These are phyloP conservation scores for Talaromyces islandicus DNA, from an alignment of 2,329 filamentous ascomycete genomes.

Conservation along the genomic window DNA sequence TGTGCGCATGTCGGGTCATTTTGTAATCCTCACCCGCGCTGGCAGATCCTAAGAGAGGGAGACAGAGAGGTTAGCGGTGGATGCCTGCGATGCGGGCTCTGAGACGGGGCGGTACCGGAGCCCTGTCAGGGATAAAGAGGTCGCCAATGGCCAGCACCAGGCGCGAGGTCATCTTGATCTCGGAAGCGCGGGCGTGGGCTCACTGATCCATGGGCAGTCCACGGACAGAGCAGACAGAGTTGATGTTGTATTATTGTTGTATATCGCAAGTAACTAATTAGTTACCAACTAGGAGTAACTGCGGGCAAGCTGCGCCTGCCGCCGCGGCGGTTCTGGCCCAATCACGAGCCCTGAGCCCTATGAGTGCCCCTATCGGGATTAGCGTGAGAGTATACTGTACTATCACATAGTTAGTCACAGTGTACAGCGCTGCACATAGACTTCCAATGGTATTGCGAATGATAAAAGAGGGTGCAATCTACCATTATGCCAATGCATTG, in stretches of 20 bases:
- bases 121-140: constrained; percentile 87
- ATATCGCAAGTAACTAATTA: neutral
- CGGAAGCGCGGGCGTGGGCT: constrained; percentile 11
- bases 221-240: neutral
- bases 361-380: neutral
- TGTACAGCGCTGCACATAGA: no score
- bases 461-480: neutral
- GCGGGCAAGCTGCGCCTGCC: neutral
- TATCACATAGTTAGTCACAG: no score
- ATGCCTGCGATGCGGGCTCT: neutral
- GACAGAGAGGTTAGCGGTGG: constrained; percentile 9
- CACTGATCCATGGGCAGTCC: constrained; percentile 23
- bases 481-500: neutral
- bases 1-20: no score
- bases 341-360: neutral
- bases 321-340: neutral
- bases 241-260: neutral
- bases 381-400: neutral
- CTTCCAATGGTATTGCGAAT: neutral
- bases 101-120: constrained; percentile 50
- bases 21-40: constrained; percentile 63
- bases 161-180: constrained; percentile 64
- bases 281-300: neutral
- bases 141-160: constrained; percentile 89
- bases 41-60: constrained; percentile 61